Conservation (phyloP, 108 stramenopile genomes). For the Skeletonema potamos region DNA sequence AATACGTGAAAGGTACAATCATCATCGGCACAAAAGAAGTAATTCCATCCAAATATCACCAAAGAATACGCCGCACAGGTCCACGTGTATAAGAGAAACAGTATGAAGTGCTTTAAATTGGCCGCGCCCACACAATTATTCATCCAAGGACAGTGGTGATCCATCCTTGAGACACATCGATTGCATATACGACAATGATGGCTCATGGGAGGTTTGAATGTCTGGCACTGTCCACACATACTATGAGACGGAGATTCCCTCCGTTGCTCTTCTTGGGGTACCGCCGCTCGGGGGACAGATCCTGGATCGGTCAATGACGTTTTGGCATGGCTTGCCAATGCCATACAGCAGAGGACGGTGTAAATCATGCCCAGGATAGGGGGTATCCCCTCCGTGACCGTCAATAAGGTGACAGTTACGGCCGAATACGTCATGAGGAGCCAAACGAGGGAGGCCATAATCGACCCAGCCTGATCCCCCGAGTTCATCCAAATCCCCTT, state of each 20-base stretch:
- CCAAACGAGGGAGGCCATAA: slow-evolving; percentile 89
- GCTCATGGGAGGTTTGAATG: slow-evolving; percentile 94
- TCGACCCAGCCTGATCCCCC: slow-evolving; percentile 84
- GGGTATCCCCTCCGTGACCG: slow-evolving; percentile 74
- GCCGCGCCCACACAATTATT: slow-evolving; percentile 97
- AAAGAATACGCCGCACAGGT: slow-evolving; percentile 80
- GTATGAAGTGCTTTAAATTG: slow-evolving; percentile 92
- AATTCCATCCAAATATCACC: slow-evolving; percentile 81
- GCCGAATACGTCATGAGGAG: slow-evolving; percentile 73
- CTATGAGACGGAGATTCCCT: slow-evolving; percentile 51
- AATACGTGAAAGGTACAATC: slow-evolving; percentile 77
- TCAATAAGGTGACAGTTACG: slow-evolving; percentile 75
- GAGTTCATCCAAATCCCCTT: slow-evolving; percentile 90
- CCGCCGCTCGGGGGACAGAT: slow-evolving; percentile 84
- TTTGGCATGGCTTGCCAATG: slow-evolving; percentile 89
- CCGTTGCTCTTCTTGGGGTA: slow-evolving; percentile 79
- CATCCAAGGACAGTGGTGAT: slow-evolving; percentile 99
- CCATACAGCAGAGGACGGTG: slow-evolving; percentile 66
- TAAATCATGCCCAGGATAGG: slow-evolving; percentile 61
- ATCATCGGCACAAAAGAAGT: slow-evolving; percentile 84
- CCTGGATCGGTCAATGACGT: slow-evolving; percentile 96
- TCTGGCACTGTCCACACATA: slow-evolving; percentile 95
- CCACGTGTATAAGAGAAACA: slow-evolving; percentile 95
- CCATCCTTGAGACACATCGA: slow-evolving; percentile 96
- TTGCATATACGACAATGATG: slow-evolving; percentile 99